phyloP scores from a whole-genome alignment of 495 filamentous ascomycete genomes.

The Cenococcum geophilum region DNA sequence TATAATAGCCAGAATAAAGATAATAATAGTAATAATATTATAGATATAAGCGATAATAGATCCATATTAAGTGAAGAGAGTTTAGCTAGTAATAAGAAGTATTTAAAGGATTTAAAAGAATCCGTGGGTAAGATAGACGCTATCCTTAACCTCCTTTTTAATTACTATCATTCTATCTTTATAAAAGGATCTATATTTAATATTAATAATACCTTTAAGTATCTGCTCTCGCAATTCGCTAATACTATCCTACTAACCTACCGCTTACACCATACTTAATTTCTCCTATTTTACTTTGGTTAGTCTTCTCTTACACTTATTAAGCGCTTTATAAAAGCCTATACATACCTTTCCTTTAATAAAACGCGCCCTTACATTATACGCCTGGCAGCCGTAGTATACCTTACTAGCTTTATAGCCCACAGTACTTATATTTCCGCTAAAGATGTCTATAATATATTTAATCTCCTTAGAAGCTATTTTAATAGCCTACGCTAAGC shows the following conservation, averaged over 20 bases:
- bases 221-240: conserved; percentile 73
- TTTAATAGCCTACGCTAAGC: conserved; percentile 59
- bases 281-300: conserved; percentile 88
- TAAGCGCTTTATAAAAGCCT: conserved; percentile 72
- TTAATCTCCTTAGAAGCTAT: conserved; percentile 65
- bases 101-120: conserved; percentile 58
- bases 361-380: conserved; percentile 57
- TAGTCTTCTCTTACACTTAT: conserved; percentile 67
- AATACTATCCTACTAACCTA: conserved; percentile 83
- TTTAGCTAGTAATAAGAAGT: conserved; percentile 41
- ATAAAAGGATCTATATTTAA: conserved; percentile 40
- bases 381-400: conserved; percentile 81
- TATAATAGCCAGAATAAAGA: conserved; percentile 11
- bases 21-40: conserved; percentile 44
- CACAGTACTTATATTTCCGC: conserved; percentile 72
- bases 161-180: conserved; percentile 67
- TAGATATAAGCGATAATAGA: conserved; percentile 40
- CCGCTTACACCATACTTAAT: conserved; percentile 79
- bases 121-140: conserved; percentile 88
- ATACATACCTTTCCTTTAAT: conserved; percentile 62
- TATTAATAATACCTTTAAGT: conserved; percentile 54
- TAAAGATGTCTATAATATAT: conserved; percentile 69
- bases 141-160: conserved; percentile 85
- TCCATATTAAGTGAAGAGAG: conserved; percentile 34
- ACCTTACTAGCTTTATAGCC: conserved; percentile 87